Percentiles rank a stretch among this genome's conserved stretches.
Evolutionary conservation across 2,329 filamentous ascomycete genomes (phyloP).

Genomic region (Penicillium corylophilum): DNA sequence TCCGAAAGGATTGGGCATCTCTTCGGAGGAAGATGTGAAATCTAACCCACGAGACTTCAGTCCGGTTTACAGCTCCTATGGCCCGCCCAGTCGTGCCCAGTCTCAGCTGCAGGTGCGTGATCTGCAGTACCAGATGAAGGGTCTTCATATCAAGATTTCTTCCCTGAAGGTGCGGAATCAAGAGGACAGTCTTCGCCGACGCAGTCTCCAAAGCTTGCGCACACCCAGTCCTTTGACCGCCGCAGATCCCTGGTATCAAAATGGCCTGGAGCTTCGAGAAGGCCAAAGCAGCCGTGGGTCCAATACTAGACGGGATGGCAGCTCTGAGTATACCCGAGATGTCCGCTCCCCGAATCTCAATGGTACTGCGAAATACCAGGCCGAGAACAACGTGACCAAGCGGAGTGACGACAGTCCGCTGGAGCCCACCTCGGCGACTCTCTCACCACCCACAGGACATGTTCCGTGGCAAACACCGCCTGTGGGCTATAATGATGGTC

Average conservation of each 20-base stretch:
- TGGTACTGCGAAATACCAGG: conserved; percentile 9
- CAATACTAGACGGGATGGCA: conserved; percentile 36
- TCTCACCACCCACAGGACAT: not conserved
- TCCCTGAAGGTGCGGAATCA: conserved; percentile 74
- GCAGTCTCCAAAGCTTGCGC: conserved; percentile 72
- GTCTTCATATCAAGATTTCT: conserved; percentile 81
- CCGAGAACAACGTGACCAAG: conserved; percentile 2
- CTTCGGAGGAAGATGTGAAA: conserved; percentile 26
- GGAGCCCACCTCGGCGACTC: not conserved
- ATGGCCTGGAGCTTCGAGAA: conserved; percentile 38
- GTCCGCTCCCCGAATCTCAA: conserved; percentile 22
- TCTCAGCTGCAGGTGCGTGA: conserved; percentile 72
- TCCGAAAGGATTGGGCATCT: conserved; percentile 29
- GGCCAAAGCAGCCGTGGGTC: conserved; percentile 36
- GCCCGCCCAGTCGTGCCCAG: conserved; percentile 61
- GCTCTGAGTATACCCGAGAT: conserved; percentile 27
- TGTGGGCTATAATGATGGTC: conserved; percentile 24
- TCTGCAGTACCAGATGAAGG: conserved; percentile 81
- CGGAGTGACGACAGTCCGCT: conserved; percentile 4
- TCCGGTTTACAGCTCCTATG: conserved; percentile 36
- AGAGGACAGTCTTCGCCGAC: conserved; percentile 73
- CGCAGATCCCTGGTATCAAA: conserved; percentile 59
- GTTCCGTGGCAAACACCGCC: not conserved
- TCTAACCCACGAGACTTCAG: conserved; percentile 35
- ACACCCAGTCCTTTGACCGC: conserved; percentile 78